Conservation (phyloP, 2,329 filamentous ascomycete species). For the Colletotrichum acutatum region DNA sequence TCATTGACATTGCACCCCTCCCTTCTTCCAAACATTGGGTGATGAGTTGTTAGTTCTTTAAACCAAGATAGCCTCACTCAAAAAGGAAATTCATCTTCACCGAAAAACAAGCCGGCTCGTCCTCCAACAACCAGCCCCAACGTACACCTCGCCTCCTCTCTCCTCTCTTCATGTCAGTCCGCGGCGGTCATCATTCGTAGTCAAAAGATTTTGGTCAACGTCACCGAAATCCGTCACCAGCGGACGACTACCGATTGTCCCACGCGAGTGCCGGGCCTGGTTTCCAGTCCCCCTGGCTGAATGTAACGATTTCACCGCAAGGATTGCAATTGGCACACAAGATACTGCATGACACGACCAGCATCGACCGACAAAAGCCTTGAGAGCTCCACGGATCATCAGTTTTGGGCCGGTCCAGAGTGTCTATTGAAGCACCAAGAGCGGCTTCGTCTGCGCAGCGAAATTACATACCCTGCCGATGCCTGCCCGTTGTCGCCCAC, state of each 20-base stretch:
- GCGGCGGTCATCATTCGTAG: background rate
- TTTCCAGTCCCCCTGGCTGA: background rate
- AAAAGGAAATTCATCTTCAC: slow-evolving; percentile 6
- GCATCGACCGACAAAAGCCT: slow-evolving; percentile 1
- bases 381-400: slow-evolving; percentile 28
- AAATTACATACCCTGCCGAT: slow-evolving; percentile 14
- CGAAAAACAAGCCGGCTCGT: background rate
- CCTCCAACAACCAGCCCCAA: background rate
- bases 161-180: background rate
- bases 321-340: slow-evolving; percentile 9
- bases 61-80: background rate
- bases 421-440: slow-evolving; percentile 3
- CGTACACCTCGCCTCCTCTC: background rate
- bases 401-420: slow-evolving; percentile 28
- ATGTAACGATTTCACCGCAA: slow-evolving; percentile 17
- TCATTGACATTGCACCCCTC: background rate
- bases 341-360: background rate
- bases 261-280: slow-evolving; percentile 13
- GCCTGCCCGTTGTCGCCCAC: background rate
- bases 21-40: slow-evolving; percentile 17
- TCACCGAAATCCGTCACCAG: slow-evolving; percentile 1
- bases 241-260: slow-evolving; percentile 14
- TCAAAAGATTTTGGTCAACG: background rate
- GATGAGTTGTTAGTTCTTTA: slow-evolving; percentile 17
- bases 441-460: slow-evolving; percentile 15